Base-by-base conservation (phyloP, 441 rosid species). In the Dalechampia spathulata region DNA sequence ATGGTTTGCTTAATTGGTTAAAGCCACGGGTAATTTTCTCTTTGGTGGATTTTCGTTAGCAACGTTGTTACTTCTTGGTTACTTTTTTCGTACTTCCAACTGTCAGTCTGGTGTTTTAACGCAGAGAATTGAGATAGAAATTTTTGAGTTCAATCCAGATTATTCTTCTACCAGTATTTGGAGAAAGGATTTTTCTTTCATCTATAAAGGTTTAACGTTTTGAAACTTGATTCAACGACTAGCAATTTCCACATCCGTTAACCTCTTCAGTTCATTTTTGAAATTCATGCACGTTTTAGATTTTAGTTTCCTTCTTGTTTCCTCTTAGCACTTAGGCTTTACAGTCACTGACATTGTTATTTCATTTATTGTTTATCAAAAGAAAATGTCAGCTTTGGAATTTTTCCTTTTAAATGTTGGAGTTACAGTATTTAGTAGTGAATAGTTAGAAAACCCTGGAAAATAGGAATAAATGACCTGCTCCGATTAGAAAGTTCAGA, bases 1-100 rank as follows among this genome's bases (percentile, higher is more conserved):
- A 87, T 63, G 96, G 96, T 56, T 70, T 94, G 69, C 79, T 94
- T 42, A 94, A 83, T 66, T 94, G 99, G 99, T 78, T 94, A 77
- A 94, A 90, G 73, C 83, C 69, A 64, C 81, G 85, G 76, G 99
- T 94, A 85, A 59, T 75, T 52, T 30, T 30, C 8, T 36, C 5
- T 59, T 9, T 49, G 55, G 15, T 57, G 23, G 36, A 65, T 71
- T 65, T 57, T 59, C n/a, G 5, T 41, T 30, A 52, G 56, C 30
- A 60, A 27, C 67, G 28, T 64, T 69, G 28, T 62, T 62, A 56
- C 14, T 58, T 6, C 16, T 59, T 42, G 52, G 55, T 26, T 15
- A 40, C 48, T 39, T 39, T 39, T 41, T 63, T 55, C 58, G 57
- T 43, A 52, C 12, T 52, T 51, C 49, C 48, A 23, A 4, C 5